Conservation (phyloP, 2,329 filamentous ascomycete genomes). For the Neocatenulostroma microsporum region DNA sequence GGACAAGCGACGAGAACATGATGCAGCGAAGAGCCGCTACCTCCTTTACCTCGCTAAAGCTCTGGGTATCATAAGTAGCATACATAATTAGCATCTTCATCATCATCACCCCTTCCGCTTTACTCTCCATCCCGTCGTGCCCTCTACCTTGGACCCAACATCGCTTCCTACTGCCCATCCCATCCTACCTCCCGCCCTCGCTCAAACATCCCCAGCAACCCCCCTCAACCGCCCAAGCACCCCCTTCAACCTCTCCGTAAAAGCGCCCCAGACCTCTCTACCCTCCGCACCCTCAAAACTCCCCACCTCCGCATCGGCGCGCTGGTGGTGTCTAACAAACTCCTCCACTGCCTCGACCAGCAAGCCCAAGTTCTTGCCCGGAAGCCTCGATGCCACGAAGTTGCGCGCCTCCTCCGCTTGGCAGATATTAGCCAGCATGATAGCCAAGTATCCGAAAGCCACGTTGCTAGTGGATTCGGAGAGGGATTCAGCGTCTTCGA, state of each 20-base stretch:
- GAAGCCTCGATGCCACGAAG: constrained; percentile 30
- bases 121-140: no score
- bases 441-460: constrained; percentile 75
- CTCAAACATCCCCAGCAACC: constrained; percentile 7
- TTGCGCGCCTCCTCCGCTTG: constrained; percentile 44
- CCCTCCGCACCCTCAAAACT: constrained; percentile 44
- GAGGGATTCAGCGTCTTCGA: constrained; percentile 55
- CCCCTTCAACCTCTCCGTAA: constrained; percentile 47
- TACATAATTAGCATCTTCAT: no score
- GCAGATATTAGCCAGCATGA: constrained; percentile 75
- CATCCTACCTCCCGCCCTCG: no score
- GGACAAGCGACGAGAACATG: no score
- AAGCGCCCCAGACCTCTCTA: constrained; percentile 39
- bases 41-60: no score
- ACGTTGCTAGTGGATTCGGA: constrained; percentile 71
- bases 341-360: constrained; percentile 54
- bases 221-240: constrained; percentile 37
- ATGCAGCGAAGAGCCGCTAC: no score
- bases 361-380: constrained; percentile 40
- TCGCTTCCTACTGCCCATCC: no score
- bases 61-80: no score
- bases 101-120: no score
- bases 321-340: constrained; percentile 53
- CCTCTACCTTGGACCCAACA: no score
- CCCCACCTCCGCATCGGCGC: no score